These are phyloP conservation scores for Torrubiella hemipterigena DNA, from an alignment of 2,329 filamentous ascomycete species.

Conservation along the genomic window DNA sequence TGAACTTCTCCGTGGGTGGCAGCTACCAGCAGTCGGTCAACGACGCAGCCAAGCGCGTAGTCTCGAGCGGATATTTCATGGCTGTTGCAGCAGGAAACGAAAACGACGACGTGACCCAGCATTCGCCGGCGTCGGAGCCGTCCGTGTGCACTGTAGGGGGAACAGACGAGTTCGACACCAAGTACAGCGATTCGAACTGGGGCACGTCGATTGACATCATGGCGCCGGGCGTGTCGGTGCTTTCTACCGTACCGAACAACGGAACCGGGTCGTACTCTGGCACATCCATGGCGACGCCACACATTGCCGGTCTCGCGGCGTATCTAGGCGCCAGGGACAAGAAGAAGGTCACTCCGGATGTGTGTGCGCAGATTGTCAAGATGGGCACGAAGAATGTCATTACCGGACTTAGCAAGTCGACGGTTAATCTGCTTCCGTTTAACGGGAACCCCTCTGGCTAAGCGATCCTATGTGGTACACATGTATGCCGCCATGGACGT, in stretches of 20 bases:
- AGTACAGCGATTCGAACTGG: conserved; percentile 37
- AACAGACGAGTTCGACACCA: conserved; percentile 28
- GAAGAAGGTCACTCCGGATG: too few relatives aligned
- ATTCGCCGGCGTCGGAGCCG: conserved; percentile 33
- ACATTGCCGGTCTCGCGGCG: too few relatives aligned
- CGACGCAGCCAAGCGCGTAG: conserved; percentile 68
- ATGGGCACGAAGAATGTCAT: too few relatives aligned
- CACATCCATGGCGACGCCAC: too few relatives aligned
- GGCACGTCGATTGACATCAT: conserved; percentile 33
- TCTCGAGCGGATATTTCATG: conserved; percentile 43
- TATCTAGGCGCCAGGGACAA: too few relatives aligned
- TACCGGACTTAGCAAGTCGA: too few relatives aligned
- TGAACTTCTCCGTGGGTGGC: conserved; percentile 40
- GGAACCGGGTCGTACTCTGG: too few relatives aligned
- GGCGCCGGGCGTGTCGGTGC: conserved; percentile 33
- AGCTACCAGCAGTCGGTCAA: conserved; percentile 64
- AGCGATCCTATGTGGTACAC: too few relatives aligned
- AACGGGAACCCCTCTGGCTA: too few relatives aligned
- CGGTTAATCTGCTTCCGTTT: too few relatives aligned
- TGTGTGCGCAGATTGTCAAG: too few relatives aligned
- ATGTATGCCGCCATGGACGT: too few relatives aligned
- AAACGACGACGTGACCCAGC: conserved; percentile 27
- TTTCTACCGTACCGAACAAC: conserved; percentile 27
- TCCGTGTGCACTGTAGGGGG: conserved; percentile 39
- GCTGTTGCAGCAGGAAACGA: conserved; percentile 39